These are phyloP conservation scores for Sporisorium exsertum DNA, from an alignment of 1,284 basidiomycete species.

Conservation along the genomic window DNA sequence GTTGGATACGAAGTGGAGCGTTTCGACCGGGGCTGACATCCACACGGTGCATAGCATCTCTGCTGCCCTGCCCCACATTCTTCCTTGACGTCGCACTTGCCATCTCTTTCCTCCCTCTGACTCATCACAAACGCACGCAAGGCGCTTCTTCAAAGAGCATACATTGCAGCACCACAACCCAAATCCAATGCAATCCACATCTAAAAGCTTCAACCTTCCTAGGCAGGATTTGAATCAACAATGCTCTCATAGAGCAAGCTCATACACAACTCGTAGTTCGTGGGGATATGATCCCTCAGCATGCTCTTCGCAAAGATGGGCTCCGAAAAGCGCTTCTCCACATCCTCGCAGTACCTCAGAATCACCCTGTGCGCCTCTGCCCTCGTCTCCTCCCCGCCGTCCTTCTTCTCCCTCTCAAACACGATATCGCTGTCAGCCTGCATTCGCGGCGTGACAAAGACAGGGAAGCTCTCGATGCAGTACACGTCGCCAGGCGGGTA, in stretches of 20 bases:
- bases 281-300: constrained; percentile 62
- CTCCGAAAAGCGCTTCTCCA: constrained; percentile 72
- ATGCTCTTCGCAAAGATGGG: constrained; percentile 69
- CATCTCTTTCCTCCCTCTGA: background rate
- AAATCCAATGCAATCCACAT: background rate
- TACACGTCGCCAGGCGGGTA: constrained; percentile 63
- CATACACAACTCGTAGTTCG: constrained; percentile 62
- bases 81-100: background rate
- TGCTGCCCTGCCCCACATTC: constrained; percentile 2
- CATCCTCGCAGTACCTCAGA: constrained; percentile 71
- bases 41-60: constrained; percentile 2
- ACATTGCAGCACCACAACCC: background rate
- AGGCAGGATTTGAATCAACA: constrained; percentile 14
- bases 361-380: constrained; percentile 71
- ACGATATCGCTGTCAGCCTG: constrained; percentile 37
- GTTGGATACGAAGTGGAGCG: constrained; percentile 42
- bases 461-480: constrained; percentile 57
- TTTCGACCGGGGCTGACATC: background rate
- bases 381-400: constrained; percentile 12
- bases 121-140: background rate
- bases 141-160: background rate
- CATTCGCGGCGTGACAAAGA: constrained; percentile 57
- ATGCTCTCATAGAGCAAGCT: constrained; percentile 54
- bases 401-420: constrained; percentile 5
- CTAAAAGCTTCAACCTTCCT: background rate